Evolutionary conservation across 805 yeast genomes (phyloP).

Genomic region (Kazachstania taianensis): DNA sequence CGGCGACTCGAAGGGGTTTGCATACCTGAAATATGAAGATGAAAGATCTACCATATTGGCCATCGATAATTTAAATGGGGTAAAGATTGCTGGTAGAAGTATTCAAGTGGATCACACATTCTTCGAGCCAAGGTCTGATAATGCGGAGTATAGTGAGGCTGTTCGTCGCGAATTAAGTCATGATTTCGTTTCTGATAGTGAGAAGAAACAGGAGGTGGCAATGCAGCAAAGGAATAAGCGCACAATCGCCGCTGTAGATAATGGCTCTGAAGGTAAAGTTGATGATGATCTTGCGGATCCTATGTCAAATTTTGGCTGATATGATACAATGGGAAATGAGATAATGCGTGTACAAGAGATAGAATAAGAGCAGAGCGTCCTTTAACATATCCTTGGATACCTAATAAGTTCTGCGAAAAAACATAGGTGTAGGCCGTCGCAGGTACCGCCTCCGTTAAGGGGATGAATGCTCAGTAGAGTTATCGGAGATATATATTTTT

Average conservation of each 20-base stretch:
- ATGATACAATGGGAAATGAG: too few relatives aligned
- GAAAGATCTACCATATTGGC: constrained; percentile 74
- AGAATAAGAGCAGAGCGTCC: too few relatives aligned
- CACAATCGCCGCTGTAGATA: not conserved
- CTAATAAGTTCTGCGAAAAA: too few relatives aligned
- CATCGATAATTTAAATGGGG: constrained; percentile 79
- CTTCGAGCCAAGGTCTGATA: constrained; percentile 45
- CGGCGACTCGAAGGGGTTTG: constrained; percentile 66
- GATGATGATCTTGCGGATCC: constrained; percentile 5
- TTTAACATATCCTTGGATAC: too few relatives aligned
- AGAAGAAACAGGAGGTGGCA: not conserved
- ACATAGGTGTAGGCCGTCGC: too few relatives aligned
- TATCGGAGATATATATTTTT: too few relatives aligned
- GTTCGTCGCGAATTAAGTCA: constrained; percentile 26
- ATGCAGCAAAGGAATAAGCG: not conserved
- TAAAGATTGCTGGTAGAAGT: constrained; percentile 38
- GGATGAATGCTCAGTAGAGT: too few relatives aligned
- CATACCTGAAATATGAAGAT: constrained; percentile 73
- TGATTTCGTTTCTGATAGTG: constrained; percentile 11
- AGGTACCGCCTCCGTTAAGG: too few relatives aligned
- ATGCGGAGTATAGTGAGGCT: constrained; percentile 36
- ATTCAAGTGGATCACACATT: constrained; percentile 65
- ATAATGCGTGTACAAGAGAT: too few relatives aligned
- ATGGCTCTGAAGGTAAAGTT: not conserved
- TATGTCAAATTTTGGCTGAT: constrained; percentile 2